phyloP scores from a whole-genome alignment of 1,139 yeast genomes.

The Hemisphaericaspora subhashii region DNA sequence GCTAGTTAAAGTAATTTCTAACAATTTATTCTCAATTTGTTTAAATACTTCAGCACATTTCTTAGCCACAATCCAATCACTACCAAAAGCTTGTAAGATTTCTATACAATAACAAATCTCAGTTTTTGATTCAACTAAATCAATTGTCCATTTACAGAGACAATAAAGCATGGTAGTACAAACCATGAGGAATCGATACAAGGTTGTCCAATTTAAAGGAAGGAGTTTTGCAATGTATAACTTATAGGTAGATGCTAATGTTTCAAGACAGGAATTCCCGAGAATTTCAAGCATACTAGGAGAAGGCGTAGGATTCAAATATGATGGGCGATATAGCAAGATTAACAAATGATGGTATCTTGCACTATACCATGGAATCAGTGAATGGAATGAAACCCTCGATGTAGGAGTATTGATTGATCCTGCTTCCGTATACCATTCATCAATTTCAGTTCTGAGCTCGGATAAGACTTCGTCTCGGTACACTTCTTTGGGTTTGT shows the following conservation, averaged over 20 bases:
- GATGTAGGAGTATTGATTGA: constrained; percentile 6
- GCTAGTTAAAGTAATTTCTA: constrained; percentile 35
- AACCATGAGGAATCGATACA: constrained; percentile 42
- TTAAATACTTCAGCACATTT: constrained; percentile 44
- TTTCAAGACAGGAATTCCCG: constrained; percentile 41
- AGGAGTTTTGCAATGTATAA: constrained; percentile 40
- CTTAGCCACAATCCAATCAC: constrained; percentile 46
- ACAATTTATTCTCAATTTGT: constrained; percentile 37
- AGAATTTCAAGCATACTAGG: constrained; percentile 32
- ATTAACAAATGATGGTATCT: constrained; percentile 45
- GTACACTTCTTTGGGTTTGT: constrained; percentile 19
- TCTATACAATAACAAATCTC: constrained; percentile 47
- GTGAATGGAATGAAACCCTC: constrained; percentile 33
- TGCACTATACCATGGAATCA: constrained; percentile 47
- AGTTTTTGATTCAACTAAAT: constrained; percentile 41
- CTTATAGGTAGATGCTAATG: constrained; percentile 40
- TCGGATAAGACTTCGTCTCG: constrained; percentile 25
- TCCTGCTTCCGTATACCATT: constrained; percentile 34
- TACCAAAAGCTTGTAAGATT: constrained; percentile 44
- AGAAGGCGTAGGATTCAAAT: constrained; percentile 43
- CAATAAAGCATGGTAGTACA: constrained; percentile 48
- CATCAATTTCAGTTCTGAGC: constrained; percentile 41
- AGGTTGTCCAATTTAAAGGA: constrained; percentile 51
- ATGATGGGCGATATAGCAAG: constrained; percentile 48
- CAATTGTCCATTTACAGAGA: constrained; percentile 45